These are phyloP conservation scores for Sonneratia caseolaris DNA, from an alignment of 345 rosid genomes.

Conservation along the genomic window DNA sequence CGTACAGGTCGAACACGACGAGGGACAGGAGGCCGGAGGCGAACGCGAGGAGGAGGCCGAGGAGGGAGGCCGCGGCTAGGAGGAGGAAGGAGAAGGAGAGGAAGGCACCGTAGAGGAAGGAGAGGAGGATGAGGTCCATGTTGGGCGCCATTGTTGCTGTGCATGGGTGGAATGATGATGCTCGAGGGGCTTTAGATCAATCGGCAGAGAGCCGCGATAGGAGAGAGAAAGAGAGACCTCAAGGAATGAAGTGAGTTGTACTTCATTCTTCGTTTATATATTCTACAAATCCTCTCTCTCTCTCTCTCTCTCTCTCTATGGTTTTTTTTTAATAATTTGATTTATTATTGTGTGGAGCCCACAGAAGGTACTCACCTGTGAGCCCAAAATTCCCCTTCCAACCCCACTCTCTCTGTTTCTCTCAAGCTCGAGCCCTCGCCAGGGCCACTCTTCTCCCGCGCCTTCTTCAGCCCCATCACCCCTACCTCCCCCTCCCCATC, in stretches of 20 bases:
- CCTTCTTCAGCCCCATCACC: constrained; percentile 66
- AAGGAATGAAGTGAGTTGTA: constrained; percentile 32
- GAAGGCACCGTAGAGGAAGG: constrained; percentile 25
- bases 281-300: neutral
- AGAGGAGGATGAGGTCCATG: constrained; percentile 26
- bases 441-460: constrained; percentile 66
- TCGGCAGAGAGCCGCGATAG: neutral
- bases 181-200: neutral
- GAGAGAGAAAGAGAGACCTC: constrained; percentile 15
- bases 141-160: constrained; percentile 23
- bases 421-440: constrained; percentile 45
- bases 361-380: no score
- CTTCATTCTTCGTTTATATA: constrained; percentile 10
- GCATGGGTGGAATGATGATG: neutral
- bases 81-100: constrained; percentile 16
- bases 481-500: constrained; percentile 8
- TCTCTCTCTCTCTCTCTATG: neutral
- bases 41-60: constrained; percentile 17
- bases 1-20: constrained; percentile 17
- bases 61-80: constrained; percentile 9
- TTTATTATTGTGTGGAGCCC: no score
- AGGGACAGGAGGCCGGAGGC: constrained; percentile 15
- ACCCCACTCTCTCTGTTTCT: neutral
- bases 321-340: no score
- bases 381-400: no score